phyloP scores from a whole-genome alignment of 306 rosid genomes.

The Cercis canadensis region DNA sequence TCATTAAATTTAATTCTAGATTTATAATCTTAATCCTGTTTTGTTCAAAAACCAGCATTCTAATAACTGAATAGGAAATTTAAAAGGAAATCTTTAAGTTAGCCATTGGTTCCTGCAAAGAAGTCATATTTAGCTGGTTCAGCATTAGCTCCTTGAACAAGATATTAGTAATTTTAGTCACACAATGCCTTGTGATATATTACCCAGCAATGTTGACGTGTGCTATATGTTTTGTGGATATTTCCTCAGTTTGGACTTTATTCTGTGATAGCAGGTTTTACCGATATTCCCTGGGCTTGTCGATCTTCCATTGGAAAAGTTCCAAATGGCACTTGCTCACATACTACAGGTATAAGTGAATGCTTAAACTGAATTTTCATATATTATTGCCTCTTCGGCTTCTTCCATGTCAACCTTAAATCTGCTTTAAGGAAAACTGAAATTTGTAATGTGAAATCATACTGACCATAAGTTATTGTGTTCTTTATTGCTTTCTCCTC shows the following conservation, averaged over 20 bases:
- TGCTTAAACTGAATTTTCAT: slow-evolving; percentile 29
- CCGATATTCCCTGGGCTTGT: slow-evolving; percentile 94
- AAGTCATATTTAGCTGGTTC: slow-evolving; percentile 21
- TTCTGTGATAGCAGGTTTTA: slow-evolving; percentile 71
- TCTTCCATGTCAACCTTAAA: neutral
- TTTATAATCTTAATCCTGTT: slow-evolving; percentile 6
- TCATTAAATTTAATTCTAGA: slow-evolving; percentile 24
- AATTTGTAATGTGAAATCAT: slow-evolving; percentile 13
- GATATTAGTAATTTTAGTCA: neutral
- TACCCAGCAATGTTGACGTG: neutral
- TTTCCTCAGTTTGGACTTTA: slow-evolving; percentile 22
- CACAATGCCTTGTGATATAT: neutral
- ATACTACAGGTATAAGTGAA: slow-evolving; percentile 79
- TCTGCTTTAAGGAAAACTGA: slow-evolving; percentile 16
- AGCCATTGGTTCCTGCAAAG: neutral
- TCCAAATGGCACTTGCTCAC: slow-evolving; percentile 96
- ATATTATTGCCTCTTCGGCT: slow-evolving; percentile 18
- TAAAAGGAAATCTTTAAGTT: slow-evolving; percentile 12
- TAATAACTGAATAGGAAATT: neutral
- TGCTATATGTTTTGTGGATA: slow-evolving; percentile 10
- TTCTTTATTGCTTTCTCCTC: slow-evolving; percentile 10
- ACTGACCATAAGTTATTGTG: neutral
- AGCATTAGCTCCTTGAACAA: slow-evolving; percentile 10
- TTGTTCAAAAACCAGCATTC: neutral
- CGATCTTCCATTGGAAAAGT: slow-evolving; percentile 91